These are phyloP conservation scores for Pseudonitzschia multiseries DNA, from an alignment of 108 stramenopile species.

Conservation along the genomic window DNA sequence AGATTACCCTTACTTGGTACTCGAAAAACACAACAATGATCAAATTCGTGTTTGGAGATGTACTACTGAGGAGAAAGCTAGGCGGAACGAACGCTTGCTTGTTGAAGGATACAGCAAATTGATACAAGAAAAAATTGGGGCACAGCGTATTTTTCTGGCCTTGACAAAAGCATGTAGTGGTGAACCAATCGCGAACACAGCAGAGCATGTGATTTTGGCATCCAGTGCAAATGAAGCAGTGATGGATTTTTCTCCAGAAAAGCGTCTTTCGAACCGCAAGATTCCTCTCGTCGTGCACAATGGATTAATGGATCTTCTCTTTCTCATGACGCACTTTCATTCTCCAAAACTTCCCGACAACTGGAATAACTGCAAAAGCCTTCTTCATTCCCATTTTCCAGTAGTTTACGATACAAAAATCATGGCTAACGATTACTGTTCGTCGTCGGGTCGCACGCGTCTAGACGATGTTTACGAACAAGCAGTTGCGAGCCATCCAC, in stretches of 20 bases:
- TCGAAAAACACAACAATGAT: slow-evolving; percentile 50
- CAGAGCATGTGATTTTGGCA: slow-evolving; percentile 26
- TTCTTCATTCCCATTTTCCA: slow-evolving; percentile 70
- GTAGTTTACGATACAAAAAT: slow-evolving; percentile 76
- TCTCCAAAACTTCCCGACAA: slow-evolving; percentile 45
- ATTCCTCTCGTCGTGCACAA: slow-evolving; percentile 84
- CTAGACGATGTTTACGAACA: slow-evolving; percentile 28
- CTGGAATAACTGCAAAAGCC: slow-evolving; percentile 58
- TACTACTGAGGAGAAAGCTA: slow-evolving; percentile 50
- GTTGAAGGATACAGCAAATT: slow-evolving; percentile 64
- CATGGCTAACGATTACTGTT: slow-evolving; percentile 57
- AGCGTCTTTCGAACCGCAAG: slow-evolving; percentile 24
- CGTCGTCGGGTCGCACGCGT: slow-evolving; percentile 18
- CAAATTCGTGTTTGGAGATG: slow-evolving; percentile 72
- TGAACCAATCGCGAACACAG: slow-evolving; percentile 12
- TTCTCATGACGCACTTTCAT: slow-evolving; percentile 81
- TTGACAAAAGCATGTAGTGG: slow-evolving; percentile 68
- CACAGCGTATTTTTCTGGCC: slow-evolving; percentile 75
- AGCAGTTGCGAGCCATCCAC: slow-evolving; percentile 32
- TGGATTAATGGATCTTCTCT: slow-evolving; percentile 81
- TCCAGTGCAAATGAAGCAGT: slow-evolving; percentile 29
- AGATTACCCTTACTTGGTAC: slow-evolving; percentile 70
- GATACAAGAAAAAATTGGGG: slow-evolving; percentile 56
- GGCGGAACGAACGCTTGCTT: slow-evolving; percentile 45
- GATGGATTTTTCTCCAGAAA: neutral